Percentiles rank a stretch among this genome's conserved stretches.
These are phyloP conservation scores for Coniochaeta sp. DNA, from an alignment of 2,329 filamentous ascomycete species.

Conservation along the genomic window DNA sequence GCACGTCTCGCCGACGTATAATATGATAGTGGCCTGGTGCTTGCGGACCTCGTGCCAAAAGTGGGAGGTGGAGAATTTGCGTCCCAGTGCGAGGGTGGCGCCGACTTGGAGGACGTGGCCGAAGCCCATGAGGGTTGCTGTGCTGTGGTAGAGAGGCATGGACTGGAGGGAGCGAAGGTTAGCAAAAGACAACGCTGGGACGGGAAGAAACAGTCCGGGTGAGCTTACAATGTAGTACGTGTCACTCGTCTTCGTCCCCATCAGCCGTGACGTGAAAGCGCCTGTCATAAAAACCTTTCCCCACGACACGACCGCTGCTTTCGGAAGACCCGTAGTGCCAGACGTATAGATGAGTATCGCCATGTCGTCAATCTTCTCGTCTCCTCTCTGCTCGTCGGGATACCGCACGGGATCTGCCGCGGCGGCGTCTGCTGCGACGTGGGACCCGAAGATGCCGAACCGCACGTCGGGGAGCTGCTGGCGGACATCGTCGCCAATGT, in stretches of 20 bases:
- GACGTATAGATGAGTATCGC: constrained; percentile 77
- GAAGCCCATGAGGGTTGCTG: constrained; percentile 66
- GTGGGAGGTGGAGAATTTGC: constrained; percentile 67
- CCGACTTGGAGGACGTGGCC: constrained; percentile 51
- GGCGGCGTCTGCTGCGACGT: constrained; percentile 47
- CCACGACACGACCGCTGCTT: constrained; percentile 72
- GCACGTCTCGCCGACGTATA: constrained; percentile 85
- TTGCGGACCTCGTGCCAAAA: constrained; percentile 75
- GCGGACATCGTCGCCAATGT: constrained; percentile 51
- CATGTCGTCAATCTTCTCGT: constrained; percentile 47
- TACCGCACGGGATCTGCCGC: constrained; percentile 46
- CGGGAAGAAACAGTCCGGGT: neutral
- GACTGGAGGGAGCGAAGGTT: constrained; percentile 36
- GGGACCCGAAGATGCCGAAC: constrained; percentile 55
- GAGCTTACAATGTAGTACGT: constrained; percentile 66
- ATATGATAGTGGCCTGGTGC: constrained; percentile 65
- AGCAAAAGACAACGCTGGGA: neutral
- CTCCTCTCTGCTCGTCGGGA: constrained; percentile 48
- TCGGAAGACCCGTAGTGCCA: constrained; percentile 79
- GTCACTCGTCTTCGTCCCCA: constrained; percentile 55
- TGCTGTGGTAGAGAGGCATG: constrained; percentile 87
- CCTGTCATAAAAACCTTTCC: constrained; percentile 51
- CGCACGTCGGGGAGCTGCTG: constrained; percentile 41
- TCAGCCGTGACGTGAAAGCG: constrained; percentile 45
- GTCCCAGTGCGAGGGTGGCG: constrained; percentile 65